A percentile compares a stretch with the other conserved stretches of the same genome.
phyloP scores from a whole-genome alignment of 352 stramenopile genomes.

The Aphanomyces astaci region DNA sequence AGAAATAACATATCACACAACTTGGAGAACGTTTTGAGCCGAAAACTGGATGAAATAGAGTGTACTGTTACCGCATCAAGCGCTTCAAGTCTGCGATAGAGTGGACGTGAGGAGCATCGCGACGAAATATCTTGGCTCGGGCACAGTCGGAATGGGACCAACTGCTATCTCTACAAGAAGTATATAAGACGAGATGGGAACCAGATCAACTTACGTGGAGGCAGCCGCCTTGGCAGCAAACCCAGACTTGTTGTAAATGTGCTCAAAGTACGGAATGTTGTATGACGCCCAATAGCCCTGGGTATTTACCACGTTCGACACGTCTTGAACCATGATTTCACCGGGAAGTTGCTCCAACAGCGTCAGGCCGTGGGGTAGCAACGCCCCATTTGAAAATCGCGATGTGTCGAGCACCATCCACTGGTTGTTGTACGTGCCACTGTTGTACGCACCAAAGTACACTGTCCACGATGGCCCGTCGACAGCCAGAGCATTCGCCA shows the following conservation, averaged over 20 bases:
- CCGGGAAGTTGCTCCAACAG: conserved; percentile 70
- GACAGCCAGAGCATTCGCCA: conserved; percentile 40
- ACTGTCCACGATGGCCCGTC: conserved; percentile 41
- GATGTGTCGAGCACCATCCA: conserved; percentile 75
- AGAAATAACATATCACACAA: too few species aligned
- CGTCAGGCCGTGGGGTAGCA: conserved; percentile 31
- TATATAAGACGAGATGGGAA: too few species aligned
- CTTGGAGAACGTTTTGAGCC: too few species aligned
- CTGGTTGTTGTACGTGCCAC: conserved; percentile 79
- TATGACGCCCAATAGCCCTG: conserved; percentile 70
- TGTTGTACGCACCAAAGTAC: conserved; percentile 52
- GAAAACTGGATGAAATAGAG: too few species aligned
- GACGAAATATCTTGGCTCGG: conserved; percentile 48
- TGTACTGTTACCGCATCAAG: conserved; percentile 50
- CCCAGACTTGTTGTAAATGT: conserved; percentile 49
- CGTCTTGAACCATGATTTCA: conserved; percentile 41
- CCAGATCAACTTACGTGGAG: conserved; percentile 8
- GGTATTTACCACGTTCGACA: conserved; percentile 42
- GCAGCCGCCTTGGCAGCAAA: conserved; percentile 32
- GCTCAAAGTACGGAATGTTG: conserved; percentile 73
- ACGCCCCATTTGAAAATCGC: conserved; percentile 30
- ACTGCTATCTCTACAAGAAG: conserved; percentile 30
- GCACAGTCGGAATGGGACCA: conserved; percentile 41
- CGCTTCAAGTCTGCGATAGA: conserved; percentile 48
- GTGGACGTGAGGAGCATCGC: conserved; percentile 38